A percentile compares a stretch with the other conserved stretches of the same genome.
Conservation (phyloP, 1,284 basidiomycete species). For the Ustilago nuda region DNA sequence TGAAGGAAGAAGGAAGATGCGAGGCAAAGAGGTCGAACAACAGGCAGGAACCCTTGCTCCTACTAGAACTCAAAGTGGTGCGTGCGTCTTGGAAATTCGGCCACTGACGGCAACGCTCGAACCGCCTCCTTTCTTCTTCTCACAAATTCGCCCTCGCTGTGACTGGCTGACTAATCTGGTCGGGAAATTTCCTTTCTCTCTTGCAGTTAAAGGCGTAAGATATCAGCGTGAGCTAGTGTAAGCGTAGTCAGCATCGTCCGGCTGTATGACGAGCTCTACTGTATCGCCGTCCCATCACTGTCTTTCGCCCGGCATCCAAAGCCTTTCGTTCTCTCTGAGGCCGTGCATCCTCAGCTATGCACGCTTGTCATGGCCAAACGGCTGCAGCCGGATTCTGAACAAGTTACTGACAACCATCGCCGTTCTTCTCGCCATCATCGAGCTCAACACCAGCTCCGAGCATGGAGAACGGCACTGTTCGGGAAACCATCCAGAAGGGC, state of each 20-base stretch:
- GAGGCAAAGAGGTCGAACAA: background rate
- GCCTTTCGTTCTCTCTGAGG: background rate
- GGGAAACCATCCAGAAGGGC: background rate
- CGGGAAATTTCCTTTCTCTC: constrained; percentile 1
- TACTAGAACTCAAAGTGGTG: background rate
- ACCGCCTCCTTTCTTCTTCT: constrained; percentile 14
- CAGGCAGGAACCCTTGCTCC: background rate
- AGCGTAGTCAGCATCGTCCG: constrained; percentile 4
- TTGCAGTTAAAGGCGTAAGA: background rate
- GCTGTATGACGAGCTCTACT: constrained; percentile 3
- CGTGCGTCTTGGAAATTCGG: background rate
- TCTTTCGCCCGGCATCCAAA: background rate
- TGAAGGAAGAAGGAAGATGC: constrained; percentile 9
- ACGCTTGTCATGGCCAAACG: too few relatives aligned
- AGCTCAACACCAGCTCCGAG: background rate
- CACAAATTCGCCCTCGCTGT: background rate
- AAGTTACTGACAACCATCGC: background rate
- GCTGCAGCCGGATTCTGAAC: background rate
- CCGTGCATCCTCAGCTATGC: too few relatives aligned
- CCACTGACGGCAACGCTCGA: constrained; percentile 31
- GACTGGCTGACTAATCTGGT: background rate
- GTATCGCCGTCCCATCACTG: background rate
- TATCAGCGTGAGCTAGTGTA: background rate
- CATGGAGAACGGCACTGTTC: background rate
- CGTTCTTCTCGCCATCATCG: background rate